phyloP scores from a whole-genome alignment of 768 basidiomycete genomes.

The Suillus placidus region DNA sequence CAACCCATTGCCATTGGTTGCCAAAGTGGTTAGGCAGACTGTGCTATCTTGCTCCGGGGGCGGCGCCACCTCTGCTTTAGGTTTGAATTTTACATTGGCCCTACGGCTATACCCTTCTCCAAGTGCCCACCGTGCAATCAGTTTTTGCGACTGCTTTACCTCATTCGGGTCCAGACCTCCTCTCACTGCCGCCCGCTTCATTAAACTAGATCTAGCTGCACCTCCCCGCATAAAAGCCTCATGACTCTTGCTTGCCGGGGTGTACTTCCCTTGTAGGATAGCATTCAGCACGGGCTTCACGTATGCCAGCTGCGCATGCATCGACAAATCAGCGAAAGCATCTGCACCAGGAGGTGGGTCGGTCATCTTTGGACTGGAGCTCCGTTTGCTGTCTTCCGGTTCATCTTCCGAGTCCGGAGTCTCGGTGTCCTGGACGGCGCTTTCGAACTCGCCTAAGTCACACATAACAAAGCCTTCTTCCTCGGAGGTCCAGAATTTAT shows the following conservation, averaged over 20 bases:
- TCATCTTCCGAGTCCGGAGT: slow-evolving; percentile 34
- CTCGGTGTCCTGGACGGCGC: slow-evolving; percentile 35
- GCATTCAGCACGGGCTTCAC: slow-evolving; percentile 63
- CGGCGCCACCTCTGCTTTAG: not conserved
- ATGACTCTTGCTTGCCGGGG: slow-evolving; percentile 53
- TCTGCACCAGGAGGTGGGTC: slow-evolving; percentile 48
- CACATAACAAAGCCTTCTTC: slow-evolving; percentile 68
- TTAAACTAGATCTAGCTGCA: slow-evolving; percentile 38
- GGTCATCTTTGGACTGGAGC: slow-evolving; percentile 12
- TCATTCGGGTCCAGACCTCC: slow-evolving; percentile 43
- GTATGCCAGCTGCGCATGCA: slow-evolving; percentile 65
- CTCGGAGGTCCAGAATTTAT: slow-evolving; percentile 58
- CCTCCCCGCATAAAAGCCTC: slow-evolving; percentile 63
- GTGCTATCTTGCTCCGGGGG: not conserved
- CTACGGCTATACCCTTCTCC: slow-evolving; percentile 13
- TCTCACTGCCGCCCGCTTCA: slow-evolving; percentile 37
- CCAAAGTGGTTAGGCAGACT: not conserved
- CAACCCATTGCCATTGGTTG: not conserved
- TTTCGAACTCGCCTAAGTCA: slow-evolving; percentile 61
- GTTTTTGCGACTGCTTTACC: slow-evolving; percentile 39
- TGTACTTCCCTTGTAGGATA: slow-evolving; percentile 58
- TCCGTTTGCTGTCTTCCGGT: slow-evolving; percentile 30
- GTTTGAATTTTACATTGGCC: not conserved
- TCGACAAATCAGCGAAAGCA: slow-evolving; percentile 50
- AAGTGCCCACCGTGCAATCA: slow-evolving; percentile 31